These are phyloP conservation scores for Eucalyptus regnans DNA, from an alignment of 345 rosid species.

Conservation along the genomic window DNA sequence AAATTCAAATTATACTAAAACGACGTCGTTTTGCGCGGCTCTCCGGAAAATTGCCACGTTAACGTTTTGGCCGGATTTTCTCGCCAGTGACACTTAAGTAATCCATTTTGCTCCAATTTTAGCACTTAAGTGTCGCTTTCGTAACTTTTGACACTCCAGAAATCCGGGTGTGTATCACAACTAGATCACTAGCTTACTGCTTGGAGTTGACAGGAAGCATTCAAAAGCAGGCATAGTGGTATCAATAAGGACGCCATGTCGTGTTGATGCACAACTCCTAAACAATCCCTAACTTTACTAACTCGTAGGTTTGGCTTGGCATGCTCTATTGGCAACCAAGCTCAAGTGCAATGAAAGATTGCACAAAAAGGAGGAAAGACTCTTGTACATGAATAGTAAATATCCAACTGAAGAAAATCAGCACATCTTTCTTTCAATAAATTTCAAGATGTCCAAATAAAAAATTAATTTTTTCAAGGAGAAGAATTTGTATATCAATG, in stretches of 20 bases:
- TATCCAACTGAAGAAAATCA: not conserved
- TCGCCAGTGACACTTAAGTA: no score
- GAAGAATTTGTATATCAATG: not conserved
- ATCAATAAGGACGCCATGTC: not conserved
- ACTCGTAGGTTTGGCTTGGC: not conserved
- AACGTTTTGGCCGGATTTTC: no score
- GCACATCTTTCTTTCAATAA: not conserved
- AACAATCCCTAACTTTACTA: not conserved
- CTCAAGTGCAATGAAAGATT: not conserved
- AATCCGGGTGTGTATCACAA: not conserved
- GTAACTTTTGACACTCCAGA: no score
- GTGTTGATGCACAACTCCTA: not conserved
- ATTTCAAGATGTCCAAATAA: not conserved
- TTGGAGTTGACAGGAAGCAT: not conserved
- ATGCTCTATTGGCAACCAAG: not conserved
- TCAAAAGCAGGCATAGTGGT: not conserved
- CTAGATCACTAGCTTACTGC: not conserved
- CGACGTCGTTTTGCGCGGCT: no score
- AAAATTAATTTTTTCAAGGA: not conserved
- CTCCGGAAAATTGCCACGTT: no score
- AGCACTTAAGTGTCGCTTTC: no score
- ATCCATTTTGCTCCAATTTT: no score
- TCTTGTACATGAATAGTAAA: not conserved
- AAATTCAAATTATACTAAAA: no score
- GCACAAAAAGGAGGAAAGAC: not conserved